These are phyloP conservation scores for Amaranthus cruentus DNA, from an alignment of 148 eudicot species.

Conservation along the genomic window DNA sequence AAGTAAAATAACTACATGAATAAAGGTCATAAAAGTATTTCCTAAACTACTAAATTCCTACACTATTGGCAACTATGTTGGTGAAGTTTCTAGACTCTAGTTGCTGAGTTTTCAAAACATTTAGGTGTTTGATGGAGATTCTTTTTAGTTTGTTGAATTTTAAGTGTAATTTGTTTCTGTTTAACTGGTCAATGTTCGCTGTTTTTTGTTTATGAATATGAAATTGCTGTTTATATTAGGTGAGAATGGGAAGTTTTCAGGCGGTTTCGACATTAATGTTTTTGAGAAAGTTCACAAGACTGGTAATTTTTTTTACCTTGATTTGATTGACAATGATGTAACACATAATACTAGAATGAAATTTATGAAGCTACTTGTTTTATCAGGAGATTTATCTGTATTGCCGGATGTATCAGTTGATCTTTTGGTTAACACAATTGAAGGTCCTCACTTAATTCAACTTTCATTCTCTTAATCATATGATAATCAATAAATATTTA, in stretches of 20 bases:
- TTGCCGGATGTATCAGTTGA: constrained; percentile 73
- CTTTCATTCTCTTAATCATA: neutral
- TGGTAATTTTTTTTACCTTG: constrained; percentile 38
- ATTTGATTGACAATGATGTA: neutral
- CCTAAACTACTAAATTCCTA: no score
- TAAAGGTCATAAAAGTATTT: no score
- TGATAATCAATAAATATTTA: neutral
- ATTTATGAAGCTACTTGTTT: constrained; percentile 21
- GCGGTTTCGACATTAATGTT: constrained; percentile 82
- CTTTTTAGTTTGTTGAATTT: no score
- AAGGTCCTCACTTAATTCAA: constrained; percentile 44
- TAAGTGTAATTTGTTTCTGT: no score
- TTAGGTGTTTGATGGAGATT: no score
- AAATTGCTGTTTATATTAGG: constrained; percentile 37
- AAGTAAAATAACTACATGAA: no score
- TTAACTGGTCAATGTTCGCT: neutral
- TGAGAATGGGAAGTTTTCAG: constrained; percentile 68
- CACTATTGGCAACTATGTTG: no score
- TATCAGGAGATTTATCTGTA: constrained; percentile 57
- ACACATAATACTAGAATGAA: neutral
- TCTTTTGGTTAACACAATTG: constrained; percentile 61
- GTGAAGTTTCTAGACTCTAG: no score
- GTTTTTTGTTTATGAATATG: neutral
- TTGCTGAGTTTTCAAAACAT: no score
- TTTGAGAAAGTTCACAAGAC: constrained; percentile 70